phyloP scores from a whole-genome alignment of 495 filamentous ascomycete species.

The Daldinia concentrica region DNA sequence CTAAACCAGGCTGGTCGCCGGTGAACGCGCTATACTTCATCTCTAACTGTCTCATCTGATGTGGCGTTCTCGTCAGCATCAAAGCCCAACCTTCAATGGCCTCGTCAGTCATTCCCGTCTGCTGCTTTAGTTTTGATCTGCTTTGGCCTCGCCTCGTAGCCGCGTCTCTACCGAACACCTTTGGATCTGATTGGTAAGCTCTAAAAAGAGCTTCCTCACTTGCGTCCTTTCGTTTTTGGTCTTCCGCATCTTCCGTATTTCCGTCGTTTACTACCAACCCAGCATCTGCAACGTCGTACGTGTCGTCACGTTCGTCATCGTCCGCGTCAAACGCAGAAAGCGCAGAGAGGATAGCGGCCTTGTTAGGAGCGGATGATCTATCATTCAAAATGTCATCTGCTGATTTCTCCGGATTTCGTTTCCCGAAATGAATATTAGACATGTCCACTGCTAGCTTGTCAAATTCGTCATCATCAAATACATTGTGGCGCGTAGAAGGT shows the following conservation, averaged over 20 bases:
- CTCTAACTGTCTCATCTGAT: slow-evolving; percentile 71
- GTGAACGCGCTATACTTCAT: slow-evolving; percentile 67
- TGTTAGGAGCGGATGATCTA: slow-evolving; percentile 67
- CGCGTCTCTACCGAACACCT: slow-evolving; percentile 73
- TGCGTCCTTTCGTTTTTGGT: slow-evolving; percentile 53
- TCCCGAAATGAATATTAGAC: slow-evolving; percentile 78
- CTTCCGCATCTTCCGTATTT: slow-evolving; percentile 49
- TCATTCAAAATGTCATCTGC: slow-evolving; percentile 67
- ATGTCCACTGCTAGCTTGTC: slow-evolving; percentile 71
- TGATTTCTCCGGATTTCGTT: slow-evolving; percentile 67
- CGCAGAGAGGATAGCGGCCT: slow-evolving; percentile 90
- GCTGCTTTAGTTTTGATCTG: slow-evolving; percentile 70
- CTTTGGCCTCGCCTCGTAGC: slow-evolving; percentile 69
- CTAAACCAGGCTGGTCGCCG: slow-evolving; percentile 68
- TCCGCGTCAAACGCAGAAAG: slow-evolving; percentile 92
- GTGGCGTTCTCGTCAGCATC: slow-evolving; percentile 80
- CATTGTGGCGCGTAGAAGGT: slow-evolving; percentile 61
- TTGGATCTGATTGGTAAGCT: slow-evolving; percentile 68
- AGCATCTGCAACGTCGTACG: slow-evolving; percentile 91
- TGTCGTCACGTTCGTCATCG: slow-evolving; percentile 97
- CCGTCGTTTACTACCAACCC: slow-evolving; percentile 80
- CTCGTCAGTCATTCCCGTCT: slow-evolving; percentile 92
- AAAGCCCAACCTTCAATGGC: slow-evolving; percentile 93
- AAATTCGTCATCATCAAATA: slow-evolving; percentile 83
- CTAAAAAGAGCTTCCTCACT: slow-evolving; percentile 70